Evolutionary conservation across 2,329 filamentous ascomycete species (phyloP).

Genomic region (Chaetomium globosum): DNA sequence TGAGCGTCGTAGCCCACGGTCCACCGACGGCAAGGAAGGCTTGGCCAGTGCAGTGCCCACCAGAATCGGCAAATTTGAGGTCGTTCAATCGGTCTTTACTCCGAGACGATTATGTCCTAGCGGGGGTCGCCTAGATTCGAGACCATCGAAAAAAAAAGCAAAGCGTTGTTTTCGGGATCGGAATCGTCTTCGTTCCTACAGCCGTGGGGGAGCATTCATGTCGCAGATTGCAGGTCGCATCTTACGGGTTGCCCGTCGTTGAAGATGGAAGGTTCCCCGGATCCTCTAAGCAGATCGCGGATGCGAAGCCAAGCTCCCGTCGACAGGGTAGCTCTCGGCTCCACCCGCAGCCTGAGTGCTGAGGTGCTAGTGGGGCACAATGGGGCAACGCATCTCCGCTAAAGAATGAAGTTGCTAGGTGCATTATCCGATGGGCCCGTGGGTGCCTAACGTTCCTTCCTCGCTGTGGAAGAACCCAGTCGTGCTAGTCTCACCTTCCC

Average conservation of each 20-base stretch:
- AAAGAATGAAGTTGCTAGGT: slow-evolving; percentile 28
- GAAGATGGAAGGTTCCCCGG: slow-evolving; percentile 10
- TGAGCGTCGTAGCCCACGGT: not conserved
- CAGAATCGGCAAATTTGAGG: not conserved
- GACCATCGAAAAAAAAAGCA: slow-evolving; percentile 7
- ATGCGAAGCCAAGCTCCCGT: not conserved
- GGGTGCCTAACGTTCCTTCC: slow-evolving; percentile 8
- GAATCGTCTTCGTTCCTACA: not conserved
- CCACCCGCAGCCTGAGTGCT: not conserved
- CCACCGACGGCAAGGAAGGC: not conserved
- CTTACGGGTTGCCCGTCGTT: not conserved
- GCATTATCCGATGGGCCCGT: slow-evolving; percentile 35
- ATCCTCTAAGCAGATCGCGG: not conserved
- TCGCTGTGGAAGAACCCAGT: not conserved
- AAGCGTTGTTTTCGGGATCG: not conserved
- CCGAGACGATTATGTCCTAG: not conserved
- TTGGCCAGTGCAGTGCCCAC: not conserved
- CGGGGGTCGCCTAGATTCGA: not conserved
- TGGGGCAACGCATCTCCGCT: slow-evolving; percentile 10
- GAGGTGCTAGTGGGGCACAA: not conserved
- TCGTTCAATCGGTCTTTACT: slow-evolving; percentile 2
- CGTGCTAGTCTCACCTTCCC: not conserved
- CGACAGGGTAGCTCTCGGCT: not conserved
- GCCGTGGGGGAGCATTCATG: not conserved
- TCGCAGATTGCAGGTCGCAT: not conserved